Evolutionary conservation across 2,329 filamentous ascomycete species (phyloP).

Genomic region (Fusarium nodosum): DNA sequence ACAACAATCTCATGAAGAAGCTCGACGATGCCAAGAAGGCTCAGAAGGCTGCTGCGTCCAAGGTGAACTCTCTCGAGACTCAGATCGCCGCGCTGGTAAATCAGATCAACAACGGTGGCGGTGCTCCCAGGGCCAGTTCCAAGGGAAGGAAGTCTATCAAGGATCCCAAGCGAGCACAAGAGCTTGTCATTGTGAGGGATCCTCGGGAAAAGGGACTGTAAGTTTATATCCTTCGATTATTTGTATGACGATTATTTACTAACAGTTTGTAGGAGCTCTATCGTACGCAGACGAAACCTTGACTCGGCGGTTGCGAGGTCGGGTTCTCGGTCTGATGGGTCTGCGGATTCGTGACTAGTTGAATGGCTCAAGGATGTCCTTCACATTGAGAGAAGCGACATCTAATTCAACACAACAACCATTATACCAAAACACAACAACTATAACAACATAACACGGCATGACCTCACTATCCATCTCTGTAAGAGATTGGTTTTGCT

Average conservation of each 20-base stretch:
- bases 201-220: slow-evolving; percentile 46
- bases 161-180: slow-evolving; percentile 46
- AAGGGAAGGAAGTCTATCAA: slow-evolving; percentile 41
- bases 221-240: slow-evolving; percentile 6
- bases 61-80: slow-evolving; percentile 38
- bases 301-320: slow-evolving; percentile 38
- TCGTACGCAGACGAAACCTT: slow-evolving; percentile 39
- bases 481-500: neutral
- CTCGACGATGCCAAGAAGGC: slow-evolving; percentile 45
- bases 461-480: slow-evolving; percentile 1
- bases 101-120: slow-evolving; percentile 34
- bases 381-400: slow-evolving; percentile 21
- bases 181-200: slow-evolving; percentile 48
- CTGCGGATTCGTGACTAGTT: slow-evolving; percentile 33
- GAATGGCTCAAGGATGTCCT: slow-evolving; percentile 13
- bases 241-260: neutral
- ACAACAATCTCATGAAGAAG: slow-evolving; percentile 45
- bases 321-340: slow-evolving; percentile 42
- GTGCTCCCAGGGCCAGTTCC: slow-evolving; percentile 24
- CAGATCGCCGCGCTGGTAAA: slow-evolving; percentile 44
- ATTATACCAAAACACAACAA: neutral
- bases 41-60: slow-evolving; percentile 39
- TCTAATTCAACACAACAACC: neutral
- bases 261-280: slow-evolving; percentile 21
- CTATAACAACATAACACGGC: neutral